Percentiles rank a stretch among this genome's conserved stretches.
phyloP scores from a whole-genome alignment of 768 basidiomycete species.

The Candolleomyces aberdarensis region DNA sequence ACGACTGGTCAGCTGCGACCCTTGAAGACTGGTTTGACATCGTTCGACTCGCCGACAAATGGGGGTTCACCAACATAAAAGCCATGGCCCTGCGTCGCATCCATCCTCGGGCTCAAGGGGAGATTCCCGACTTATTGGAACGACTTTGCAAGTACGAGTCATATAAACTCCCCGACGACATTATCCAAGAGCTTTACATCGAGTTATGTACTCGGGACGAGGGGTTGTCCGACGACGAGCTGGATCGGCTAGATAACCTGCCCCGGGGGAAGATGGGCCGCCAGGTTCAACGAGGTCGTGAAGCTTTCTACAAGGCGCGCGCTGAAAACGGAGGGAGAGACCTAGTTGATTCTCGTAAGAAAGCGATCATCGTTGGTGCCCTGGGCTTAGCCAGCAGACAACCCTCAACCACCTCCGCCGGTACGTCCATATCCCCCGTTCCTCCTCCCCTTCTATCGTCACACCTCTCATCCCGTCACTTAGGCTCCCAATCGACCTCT shows the following conservation, averaged over 20 bases:
- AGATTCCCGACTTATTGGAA: conserved; percentile 33
- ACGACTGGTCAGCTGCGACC: background rate
- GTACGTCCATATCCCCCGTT: too few species aligned
- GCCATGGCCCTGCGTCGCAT: conserved; percentile 5
- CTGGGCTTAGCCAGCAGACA: too few species aligned
- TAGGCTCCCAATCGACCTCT: too few species aligned
- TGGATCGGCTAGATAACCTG: background rate
- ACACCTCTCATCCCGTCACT: too few species aligned
- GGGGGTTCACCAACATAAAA: conserved; percentile 4
- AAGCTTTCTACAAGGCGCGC: background rate
- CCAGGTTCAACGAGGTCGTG: background rate
- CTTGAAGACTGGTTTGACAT: conserved; percentile 2
- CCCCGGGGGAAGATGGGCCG: background rate
- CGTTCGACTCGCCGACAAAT: background rate
- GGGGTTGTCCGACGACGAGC: background rate
- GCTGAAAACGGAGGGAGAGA: too few species aligned
- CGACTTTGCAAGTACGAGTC: conserved; percentile 3
- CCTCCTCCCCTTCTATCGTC: too few species aligned
- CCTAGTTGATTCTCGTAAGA: too few species aligned
- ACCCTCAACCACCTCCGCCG: too few species aligned
- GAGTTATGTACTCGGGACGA: background rate
- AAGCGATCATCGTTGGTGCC: too few species aligned
- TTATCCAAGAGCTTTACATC: background rate
- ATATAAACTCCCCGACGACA: background rate
- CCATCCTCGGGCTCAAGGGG: background rate